phyloP scores from a whole-genome alignment of 805 yeast genomes.

The Candida krabiensis region DNA sequence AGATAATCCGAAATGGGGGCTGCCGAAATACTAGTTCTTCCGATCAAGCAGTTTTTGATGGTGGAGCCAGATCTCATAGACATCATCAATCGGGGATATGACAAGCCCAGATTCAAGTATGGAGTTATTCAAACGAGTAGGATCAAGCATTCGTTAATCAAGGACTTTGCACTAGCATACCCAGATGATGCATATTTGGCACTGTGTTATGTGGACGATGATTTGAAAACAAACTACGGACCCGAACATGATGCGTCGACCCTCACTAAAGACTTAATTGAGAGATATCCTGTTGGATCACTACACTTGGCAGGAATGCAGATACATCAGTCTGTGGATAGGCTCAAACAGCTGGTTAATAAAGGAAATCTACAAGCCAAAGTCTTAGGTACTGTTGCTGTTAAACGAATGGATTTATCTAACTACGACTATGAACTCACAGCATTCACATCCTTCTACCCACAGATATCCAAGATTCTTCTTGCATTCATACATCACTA shows the following conservation, averaged over 20 bases:
- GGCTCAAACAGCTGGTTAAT: constrained; percentile 22
- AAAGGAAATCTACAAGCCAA: constrained; percentile 29
- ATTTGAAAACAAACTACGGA: constrained; percentile 11
- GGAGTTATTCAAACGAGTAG: constrained; percentile 43
- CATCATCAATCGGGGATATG: constrained; percentile 51
- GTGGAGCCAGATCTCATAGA: constrained; percentile 25
- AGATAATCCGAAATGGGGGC: too few relatives aligned
- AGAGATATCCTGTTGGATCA: constrained; percentile 14
- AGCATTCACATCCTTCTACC: constrained; percentile 51
- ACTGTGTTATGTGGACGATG: constrained; percentile 19
- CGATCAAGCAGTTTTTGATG: constrained; percentile 7
- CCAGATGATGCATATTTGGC: constrained; percentile 25
- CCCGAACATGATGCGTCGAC: constrained; percentile 20
- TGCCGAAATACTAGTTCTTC: constrained; percentile 4
- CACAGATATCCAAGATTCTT: constrained; percentile 32
- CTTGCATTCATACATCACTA: constrained; percentile 18
- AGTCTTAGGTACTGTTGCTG: constrained; percentile 37
- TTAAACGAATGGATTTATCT: constrained; percentile 19
- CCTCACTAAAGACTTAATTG: constrained; percentile 17
- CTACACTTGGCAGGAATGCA: constrained; percentile 16
- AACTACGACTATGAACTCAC: constrained; percentile 44
- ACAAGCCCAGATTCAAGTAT: constrained; percentile 45
- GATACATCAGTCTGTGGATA: constrained; percentile 1
- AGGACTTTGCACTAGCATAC: constrained; percentile 25
- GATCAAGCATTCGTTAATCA: constrained; percentile 32